Conservation (phyloP, 2,329 filamentous ascomycete species). For the Epichloe bromicola region DNA sequence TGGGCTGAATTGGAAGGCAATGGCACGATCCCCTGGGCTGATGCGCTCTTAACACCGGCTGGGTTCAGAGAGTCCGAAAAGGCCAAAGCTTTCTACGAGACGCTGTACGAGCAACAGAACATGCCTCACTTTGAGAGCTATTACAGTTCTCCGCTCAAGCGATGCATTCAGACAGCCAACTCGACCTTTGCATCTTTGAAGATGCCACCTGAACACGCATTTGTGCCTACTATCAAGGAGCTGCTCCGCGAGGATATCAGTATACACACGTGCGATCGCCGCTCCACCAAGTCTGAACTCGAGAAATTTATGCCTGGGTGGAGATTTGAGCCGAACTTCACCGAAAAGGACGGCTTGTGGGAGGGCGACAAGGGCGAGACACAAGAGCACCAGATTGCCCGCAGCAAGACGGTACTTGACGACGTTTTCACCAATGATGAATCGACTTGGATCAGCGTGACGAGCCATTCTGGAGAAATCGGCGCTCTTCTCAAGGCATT, state of each 20-base stretch:
- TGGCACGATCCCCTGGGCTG: conserved; percentile 47
- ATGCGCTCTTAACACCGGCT: conserved; percentile 45
- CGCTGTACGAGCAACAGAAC: conserved; percentile 35
- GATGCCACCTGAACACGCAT: conserved; percentile 36
- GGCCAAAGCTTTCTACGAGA: conserved; percentile 46
- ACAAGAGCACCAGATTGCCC: conserved; percentile 32
- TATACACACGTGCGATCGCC: conserved; percentile 55
- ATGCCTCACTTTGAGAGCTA: conserved; percentile 51
- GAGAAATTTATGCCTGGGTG: conserved; percentile 36
- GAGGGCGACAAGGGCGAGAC: conserved; percentile 29
- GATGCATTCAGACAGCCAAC: conserved; percentile 50
- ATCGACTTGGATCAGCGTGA: conserved; percentile 44
- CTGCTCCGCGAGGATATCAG: conserved; percentile 51
- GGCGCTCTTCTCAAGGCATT: conserved; percentile 38
- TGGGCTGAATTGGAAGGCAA: conserved; percentile 54
- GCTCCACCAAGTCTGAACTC: conserved; percentile 42
- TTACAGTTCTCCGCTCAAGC: conserved; percentile 50
- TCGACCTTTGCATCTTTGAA: conserved; percentile 44
- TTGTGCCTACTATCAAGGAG: conserved; percentile 50
- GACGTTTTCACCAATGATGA: conserved; percentile 41
- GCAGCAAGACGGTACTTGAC: conserved; percentile 38
- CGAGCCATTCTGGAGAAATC: conserved; percentile 48
- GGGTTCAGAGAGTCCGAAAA: conserved; percentile 45
- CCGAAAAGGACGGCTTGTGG: conserved; percentile 39
- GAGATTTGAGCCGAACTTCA: conserved; percentile 47